Evolutionary conservation across 2,329 filamentous ascomycete genomes (phyloP).

Genomic region (Aureobasidium pullulans): DNA sequence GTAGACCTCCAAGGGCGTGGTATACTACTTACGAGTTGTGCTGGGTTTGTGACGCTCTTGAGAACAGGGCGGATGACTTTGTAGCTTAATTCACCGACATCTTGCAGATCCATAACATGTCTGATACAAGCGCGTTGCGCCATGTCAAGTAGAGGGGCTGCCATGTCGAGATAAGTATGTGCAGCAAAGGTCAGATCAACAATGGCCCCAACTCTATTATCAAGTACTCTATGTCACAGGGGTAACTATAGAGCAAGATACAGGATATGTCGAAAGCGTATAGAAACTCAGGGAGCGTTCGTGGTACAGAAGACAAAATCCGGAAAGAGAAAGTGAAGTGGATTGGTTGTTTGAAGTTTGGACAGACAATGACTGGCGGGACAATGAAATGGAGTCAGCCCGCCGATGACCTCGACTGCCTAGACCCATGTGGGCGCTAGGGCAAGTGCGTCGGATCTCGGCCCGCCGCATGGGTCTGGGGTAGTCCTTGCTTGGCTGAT

Average conservation of each 20-base stretch:
- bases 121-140: slow-evolving; percentile 34
- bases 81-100: slow-evolving; percentile 67
- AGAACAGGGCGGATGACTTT: slow-evolving; percentile 61
- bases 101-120: slow-evolving; percentile 46
- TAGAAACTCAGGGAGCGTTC: neutral
- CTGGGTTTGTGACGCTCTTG: slow-evolving; percentile 60
- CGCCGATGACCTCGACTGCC: neutral
- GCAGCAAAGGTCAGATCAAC: neutral
- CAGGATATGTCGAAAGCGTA: neutral
- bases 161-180: slow-evolving; percentile 8
- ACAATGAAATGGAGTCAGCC: neutral
- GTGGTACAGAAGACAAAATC: neutral
- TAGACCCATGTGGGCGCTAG: neutral
- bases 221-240: neutral
- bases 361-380: neutral
- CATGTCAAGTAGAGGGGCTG: slow-evolving; percentile 31
- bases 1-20: too few relatives aligned
- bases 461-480: neutral
- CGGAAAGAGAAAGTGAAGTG: neutral
- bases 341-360: neutral
- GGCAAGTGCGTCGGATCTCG: neutral
- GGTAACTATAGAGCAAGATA: neutral
- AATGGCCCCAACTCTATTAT: neutral
- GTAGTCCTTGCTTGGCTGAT: slow-evolving; percentile 6
- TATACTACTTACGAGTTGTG: slow-evolving; percentile 49